Evolutionary conservation across 2,329 filamentous ascomycete genomes (phyloP).

Genomic region (Cytospora paraplurivora): DNA sequence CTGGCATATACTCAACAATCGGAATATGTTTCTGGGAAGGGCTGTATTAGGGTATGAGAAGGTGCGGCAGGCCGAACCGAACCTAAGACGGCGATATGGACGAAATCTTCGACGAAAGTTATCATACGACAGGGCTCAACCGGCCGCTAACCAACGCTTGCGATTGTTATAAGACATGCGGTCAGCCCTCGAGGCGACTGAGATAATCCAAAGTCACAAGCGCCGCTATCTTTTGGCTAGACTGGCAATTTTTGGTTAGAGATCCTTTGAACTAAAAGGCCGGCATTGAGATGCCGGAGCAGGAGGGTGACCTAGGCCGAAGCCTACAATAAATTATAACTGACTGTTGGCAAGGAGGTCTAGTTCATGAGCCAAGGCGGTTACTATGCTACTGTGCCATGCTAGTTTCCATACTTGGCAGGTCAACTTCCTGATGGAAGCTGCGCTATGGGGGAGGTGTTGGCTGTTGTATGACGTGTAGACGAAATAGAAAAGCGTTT

Average conservation of each 20-base stretch:
- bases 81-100: slow-evolving; percentile 7
- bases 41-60: slow-evolving; percentile 4
- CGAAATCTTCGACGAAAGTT: slow-evolving; percentile 8
- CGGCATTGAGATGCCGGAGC: neutral
- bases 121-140: slow-evolving; percentile 11
- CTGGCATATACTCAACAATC: slow-evolving; percentile 7
- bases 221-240: slow-evolving; percentile 4
- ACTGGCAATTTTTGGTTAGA: slow-evolving; percentile 3
- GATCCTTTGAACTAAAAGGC: slow-evolving; percentile 7
- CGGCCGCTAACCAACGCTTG: slow-evolving; percentile 8
- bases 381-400: slow-evolving; percentile 6
- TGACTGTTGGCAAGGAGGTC: slow-evolving; percentile 11
- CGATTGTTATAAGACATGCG: slow-evolving; percentile 1
- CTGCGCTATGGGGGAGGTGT: slow-evolving; percentile 14
- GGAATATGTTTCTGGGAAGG: slow-evolving; percentile 10
- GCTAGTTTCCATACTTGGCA: slow-evolving; percentile 13
- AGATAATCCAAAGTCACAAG: slow-evolving; percentile 3
- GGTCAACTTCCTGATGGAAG: slow-evolving; percentile 17
- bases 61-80: neutral
- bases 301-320: slow-evolving; percentile 5
- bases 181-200: slow-evolving; percentile 9
- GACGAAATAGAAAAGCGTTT: too few species aligned
- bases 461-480: too few species aligned
- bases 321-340: neutral
- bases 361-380: slow-evolving; percentile 6